Conservation (phyloP, 345 rosid genomes). For the Gossypium herbaceum region DNA sequence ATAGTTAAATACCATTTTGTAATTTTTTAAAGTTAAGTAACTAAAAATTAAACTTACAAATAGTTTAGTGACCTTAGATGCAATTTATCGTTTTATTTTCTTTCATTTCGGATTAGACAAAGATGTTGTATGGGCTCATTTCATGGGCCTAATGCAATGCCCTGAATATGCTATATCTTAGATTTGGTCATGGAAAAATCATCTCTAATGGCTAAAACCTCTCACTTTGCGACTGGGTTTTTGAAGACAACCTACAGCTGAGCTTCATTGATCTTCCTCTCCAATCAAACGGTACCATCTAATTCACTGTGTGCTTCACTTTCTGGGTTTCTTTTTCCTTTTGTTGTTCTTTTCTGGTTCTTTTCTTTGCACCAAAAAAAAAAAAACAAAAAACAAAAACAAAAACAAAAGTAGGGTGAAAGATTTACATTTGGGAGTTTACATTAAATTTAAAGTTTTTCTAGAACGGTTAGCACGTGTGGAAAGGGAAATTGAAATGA, state of each 20-base stretch:
- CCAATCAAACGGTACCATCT: constrained; percentile 8
- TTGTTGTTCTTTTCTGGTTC: not conserved
- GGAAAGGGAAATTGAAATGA: not conserved
- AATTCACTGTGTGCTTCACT: not conserved
- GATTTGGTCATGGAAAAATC: not conserved
- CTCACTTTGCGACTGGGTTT: not conserved
- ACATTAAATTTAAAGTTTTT: not conserved
- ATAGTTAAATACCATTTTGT: rapidly evolving
- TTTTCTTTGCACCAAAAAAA: not conserved
- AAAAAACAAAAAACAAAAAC: not conserved
- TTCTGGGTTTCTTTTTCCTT: not conserved
- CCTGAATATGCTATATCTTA: not conserved
- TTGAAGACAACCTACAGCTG: not conserved
- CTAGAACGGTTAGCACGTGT: not conserved
- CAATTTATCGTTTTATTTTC: no score
- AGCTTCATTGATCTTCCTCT: not conserved
- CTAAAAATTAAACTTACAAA: no score
- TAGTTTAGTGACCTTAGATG: no score
- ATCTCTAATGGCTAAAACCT: not conserved
- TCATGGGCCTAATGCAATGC: constrained; percentile 2
- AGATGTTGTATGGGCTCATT: not conserved
- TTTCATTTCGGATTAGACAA: no score
- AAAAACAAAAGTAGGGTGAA: not conserved
- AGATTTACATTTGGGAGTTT: not conserved
- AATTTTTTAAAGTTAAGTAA: no score